phyloP scores from a whole-genome alignment of 192 early-diverging fungal species.

The Gorgonomyces haynaldii region DNA sequence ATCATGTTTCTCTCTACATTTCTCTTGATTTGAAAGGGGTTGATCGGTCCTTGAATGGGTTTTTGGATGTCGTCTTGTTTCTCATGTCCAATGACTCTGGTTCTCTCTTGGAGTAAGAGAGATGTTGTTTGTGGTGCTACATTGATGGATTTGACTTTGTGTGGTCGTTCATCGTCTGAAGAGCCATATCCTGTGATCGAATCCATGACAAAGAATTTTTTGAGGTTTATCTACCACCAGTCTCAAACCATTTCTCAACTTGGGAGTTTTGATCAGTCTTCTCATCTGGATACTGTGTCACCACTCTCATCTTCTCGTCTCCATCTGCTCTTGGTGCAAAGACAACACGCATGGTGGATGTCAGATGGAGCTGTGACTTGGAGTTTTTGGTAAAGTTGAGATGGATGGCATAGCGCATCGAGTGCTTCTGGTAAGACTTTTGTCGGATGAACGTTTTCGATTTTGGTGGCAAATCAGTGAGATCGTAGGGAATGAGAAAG shows the following conservation, averaged over 20 bases:
- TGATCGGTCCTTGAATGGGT: constrained; percentile 28
- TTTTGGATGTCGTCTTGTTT: too few relatives aligned
- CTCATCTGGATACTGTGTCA: too few relatives aligned
- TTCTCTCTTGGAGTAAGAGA: too few relatives aligned
- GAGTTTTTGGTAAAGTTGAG: constrained; percentile 52
- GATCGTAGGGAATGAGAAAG: constrained; percentile 69
- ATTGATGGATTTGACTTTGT: too few relatives aligned
- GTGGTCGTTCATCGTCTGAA: too few relatives aligned
- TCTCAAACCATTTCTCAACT: constrained; percentile 8
- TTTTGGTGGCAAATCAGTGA: constrained; percentile 55
- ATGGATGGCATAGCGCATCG: constrained; percentile 67
- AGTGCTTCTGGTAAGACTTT: constrained; percentile 41
- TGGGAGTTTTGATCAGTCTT: constrained; percentile 11
- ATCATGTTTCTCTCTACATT: constrained; percentile 11
- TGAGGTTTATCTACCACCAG: not conserved
- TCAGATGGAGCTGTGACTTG: constrained; percentile 49
- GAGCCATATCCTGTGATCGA: not conserved
- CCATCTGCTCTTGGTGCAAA: constrained; percentile 57
- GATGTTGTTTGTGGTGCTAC: too few relatives aligned
- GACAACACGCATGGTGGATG: constrained; percentile 56
- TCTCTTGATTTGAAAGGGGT: constrained; percentile 23
- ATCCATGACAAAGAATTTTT: not conserved
- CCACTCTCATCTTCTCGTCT: constrained; percentile 50
- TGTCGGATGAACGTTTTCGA: constrained; percentile 72
- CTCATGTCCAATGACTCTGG: too few relatives aligned